Conservation (phyloP, 768 basidiomycete genomes). For the Naganishia friedmannii region DNA sequence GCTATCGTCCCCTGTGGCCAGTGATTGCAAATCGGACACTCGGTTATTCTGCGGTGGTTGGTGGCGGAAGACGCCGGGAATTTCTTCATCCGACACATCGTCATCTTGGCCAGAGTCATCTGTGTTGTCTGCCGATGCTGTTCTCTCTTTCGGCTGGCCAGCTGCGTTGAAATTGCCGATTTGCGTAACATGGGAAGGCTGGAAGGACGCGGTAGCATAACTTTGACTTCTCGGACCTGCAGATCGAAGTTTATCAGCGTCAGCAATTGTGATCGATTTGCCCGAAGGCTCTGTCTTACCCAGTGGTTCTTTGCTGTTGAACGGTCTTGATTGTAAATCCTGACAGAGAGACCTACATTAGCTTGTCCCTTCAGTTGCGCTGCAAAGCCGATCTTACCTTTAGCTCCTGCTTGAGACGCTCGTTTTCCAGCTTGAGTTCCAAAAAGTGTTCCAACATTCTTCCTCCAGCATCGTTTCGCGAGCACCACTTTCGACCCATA, state of each 20-base stretch:
- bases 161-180: conserved; percentile 23
- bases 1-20: conserved; percentile 26
- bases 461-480: conserved; percentile 27
- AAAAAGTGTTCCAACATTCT: conserved; percentile 57
- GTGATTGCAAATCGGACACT: conserved; percentile 10
- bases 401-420: conserved; percentile 65
- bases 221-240: conserved; percentile 12
- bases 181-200: conserved; percentile 16
- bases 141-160: conserved; percentile 19
- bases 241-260: not conserved
- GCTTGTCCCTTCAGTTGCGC: not conserved
- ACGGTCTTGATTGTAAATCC: conserved; percentile 29
- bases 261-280: not conserved
- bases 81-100: conserved; percentile 19
- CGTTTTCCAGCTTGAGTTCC: conserved; percentile 85
- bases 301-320: conserved; percentile 19
- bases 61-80: not conserved
- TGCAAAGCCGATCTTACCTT: conserved; percentile 28
- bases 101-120: conserved; percentile 15
- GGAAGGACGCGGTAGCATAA: conserved; percentile 22
- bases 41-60: conserved; percentile 21
- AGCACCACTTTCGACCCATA: conserved; percentile 43
- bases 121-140: conserved; percentile 9
- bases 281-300: not conserved
- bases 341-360: not conserved